Percentiles rank a stretch among this genome's conserved stretches.
Evolutionary conservation across 2,329 filamentous ascomycete genomes (phyloP).

Genomic region (Clonostachys chloroleuca): DNA sequence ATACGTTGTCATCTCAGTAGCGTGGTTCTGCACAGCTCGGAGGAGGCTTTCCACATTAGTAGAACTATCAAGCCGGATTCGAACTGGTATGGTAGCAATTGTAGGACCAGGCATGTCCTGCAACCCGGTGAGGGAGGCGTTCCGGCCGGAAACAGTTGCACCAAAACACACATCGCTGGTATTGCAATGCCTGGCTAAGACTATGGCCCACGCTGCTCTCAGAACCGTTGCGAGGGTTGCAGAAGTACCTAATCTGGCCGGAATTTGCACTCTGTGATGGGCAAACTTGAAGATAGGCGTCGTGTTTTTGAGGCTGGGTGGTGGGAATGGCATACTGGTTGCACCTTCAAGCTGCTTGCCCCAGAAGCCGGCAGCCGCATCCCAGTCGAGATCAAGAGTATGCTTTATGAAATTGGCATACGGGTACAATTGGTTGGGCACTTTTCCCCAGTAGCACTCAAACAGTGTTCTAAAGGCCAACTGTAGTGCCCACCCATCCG

Average conservation of each 20-base stretch:
- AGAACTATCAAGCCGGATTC: slow-evolving; percentile 4
- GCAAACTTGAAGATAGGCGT: not conserved
- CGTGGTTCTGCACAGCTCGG: slow-evolving; percentile 6
- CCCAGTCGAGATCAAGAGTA: slow-evolving; percentile 20
- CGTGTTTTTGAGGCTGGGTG: not conserved
- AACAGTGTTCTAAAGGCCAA: slow-evolving; percentile 1
- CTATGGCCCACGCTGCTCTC: slow-evolving; percentile 11
- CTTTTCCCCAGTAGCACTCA: not conserved
- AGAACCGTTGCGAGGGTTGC: slow-evolving; percentile 6
- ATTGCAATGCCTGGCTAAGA: not conserved
- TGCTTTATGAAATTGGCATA: slow-evolving; percentile 37
- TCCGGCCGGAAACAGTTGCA: slow-evolving; percentile 6
- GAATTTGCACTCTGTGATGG: not conserved
- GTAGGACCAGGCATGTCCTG: slow-evolving; percentile 11
- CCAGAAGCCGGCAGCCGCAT: not conserved
- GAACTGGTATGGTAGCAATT: slow-evolving; percentile 12
- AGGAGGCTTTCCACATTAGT: slow-evolving; percentile 5
- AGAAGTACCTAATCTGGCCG: not conserved
- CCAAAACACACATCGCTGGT: slow-evolving; percentile 7
- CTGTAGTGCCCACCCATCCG: slow-evolving; percentile 1
- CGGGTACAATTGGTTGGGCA: slow-evolving; percentile 1
- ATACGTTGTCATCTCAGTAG: slow-evolving; percentile 10
- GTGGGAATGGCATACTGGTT: not conserved
- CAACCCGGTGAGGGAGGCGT: slow-evolving; percentile 9
- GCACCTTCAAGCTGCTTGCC: not conserved